Evolutionary conservation across 805 yeast species (phyloP).

Genomic region (Zygosaccharomyces siamensis): DNA sequence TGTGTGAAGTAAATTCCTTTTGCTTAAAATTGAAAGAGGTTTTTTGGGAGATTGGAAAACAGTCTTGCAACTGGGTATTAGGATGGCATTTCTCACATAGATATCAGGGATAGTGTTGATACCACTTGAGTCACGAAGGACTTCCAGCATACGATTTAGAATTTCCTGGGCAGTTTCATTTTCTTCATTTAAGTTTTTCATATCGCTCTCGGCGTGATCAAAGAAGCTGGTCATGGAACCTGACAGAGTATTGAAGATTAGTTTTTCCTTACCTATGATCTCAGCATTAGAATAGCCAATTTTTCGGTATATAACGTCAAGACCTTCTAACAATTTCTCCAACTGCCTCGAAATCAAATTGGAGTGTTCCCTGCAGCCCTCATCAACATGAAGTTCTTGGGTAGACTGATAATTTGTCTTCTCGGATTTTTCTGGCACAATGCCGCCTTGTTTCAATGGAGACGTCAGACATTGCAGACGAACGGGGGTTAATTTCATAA

Average conservation of each 20-base stretch:
- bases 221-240: conserved; percentile 44
- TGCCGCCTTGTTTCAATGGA: conserved; percentile 12
- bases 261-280: conserved; percentile 44
- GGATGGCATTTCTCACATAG: conserved; percentile 37
- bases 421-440: not conserved
- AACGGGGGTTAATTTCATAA: conserved; percentile 31
- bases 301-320: conserved; percentile 45
- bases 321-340: conserved; percentile 35
- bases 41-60: conserved; percentile 33
- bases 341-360: conserved; percentile 31
- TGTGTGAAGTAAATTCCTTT: conserved; percentile 31
- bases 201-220: conserved; percentile 37
- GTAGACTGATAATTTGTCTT: not conserved
- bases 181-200: conserved; percentile 29
- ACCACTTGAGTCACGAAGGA: conserved; percentile 37
- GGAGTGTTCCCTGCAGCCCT: conserved; percentile 30
- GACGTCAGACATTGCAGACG: conserved; percentile 15
- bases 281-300: conserved; percentile 54
- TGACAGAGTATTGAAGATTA: conserved; percentile 46
- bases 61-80: conserved; percentile 20
- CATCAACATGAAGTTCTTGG: conserved; percentile 8
- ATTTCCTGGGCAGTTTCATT: conserved; percentile 29
- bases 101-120: conserved; percentile 40
- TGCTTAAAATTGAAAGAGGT: conserved; percentile 34
- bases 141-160: conserved; percentile 32